A percentile compares a stretch with the other conserved stretches of the same genome.
These are phyloP conservation scores for Paramecium sonneborni DNA, from an alignment of 73 alveolate genomes.

Conservation along the genomic window DNA sequence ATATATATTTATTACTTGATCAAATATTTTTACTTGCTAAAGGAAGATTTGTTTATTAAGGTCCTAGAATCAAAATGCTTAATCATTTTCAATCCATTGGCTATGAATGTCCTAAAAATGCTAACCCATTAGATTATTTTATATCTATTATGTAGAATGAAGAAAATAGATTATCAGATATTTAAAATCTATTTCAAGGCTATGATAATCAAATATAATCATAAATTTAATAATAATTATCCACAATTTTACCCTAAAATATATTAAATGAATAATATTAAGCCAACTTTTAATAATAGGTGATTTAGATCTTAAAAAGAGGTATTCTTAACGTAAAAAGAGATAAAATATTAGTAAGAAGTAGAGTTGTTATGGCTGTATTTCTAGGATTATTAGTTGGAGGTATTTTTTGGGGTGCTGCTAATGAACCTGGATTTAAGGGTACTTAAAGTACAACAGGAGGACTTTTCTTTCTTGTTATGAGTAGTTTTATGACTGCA, in stretches of 20 bases:
- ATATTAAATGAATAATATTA: background rate
- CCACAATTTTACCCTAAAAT: background rate
- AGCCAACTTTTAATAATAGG: background rate
- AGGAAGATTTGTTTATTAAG: constrained; percentile 72
- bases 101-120: constrained; percentile 64
- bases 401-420: constrained; percentile 42
- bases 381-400: constrained; percentile 29
- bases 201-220: background rate
- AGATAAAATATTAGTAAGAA: background rate
- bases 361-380: background rate
- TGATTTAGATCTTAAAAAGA: background rate
- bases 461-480: constrained; percentile 53
- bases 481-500: constrained; percentile 61
- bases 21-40: constrained; percentile 61
- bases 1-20: constrained; percentile 57
- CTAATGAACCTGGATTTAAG: background rate
- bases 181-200: background rate
- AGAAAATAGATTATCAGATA: background rate
- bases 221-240: background rate
- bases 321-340: constrained; percentile 30
- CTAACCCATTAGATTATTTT: constrained; percentile 79
- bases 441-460: constrained; percentile 53
- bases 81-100: constrained; percentile 43
- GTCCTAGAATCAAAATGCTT: constrained; percentile 30
- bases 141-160: constrained; percentile 47